A percentile compares a stretch with the other conserved stretches of the same genome.
Evolutionary conservation across 768 basidiomycete genomes (phyloP).

Genomic region (Saitozyma podzolica): DNA sequence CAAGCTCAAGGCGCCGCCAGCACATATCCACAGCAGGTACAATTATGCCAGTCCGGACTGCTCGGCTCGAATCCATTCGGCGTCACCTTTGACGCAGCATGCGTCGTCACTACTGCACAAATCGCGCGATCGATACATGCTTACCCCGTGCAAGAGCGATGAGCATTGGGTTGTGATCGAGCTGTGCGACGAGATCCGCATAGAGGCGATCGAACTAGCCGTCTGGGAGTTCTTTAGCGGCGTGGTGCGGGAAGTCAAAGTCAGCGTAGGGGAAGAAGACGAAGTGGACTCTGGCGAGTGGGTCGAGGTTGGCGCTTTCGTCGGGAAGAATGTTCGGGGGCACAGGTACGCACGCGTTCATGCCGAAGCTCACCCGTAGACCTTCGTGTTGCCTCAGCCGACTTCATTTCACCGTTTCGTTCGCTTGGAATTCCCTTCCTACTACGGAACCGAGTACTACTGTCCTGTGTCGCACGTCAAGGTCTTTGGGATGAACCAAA

Average conservation of each 20-base stretch:
- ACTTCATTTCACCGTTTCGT: conserved; percentile 83
- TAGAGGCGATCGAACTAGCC: conserved; percentile 92
- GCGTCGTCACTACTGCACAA: conserved; percentile 78
- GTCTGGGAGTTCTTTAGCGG: conserved; percentile 99
- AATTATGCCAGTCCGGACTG: conserved; percentile 94
- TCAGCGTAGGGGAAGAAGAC: conserved; percentile 64
- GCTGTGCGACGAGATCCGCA: conserved; percentile 93
- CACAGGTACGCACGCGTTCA: conserved; percentile 65
- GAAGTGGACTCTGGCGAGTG: conserved; percentile 53
- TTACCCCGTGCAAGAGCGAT: conserved; percentile 74
- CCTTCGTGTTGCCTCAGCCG: conserved; percentile 45
- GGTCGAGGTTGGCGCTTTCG: conserved; percentile 71
- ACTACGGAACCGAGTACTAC: conserved; percentile 93
- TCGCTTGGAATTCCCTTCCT: conserved; percentile 87
- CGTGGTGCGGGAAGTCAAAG: conserved; percentile 85
- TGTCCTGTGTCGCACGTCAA: conserved; percentile 90
- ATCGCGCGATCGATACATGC: conserved; percentile 94
- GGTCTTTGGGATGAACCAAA: conserved; percentile 92
- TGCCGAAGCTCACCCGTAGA: conserved; percentile 16
- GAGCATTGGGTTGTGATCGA: conserved; percentile 84
- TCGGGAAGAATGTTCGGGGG: conserved; percentile 88
- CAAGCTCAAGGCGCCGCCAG: neutral
- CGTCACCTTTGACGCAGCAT: conserved; percentile 79
- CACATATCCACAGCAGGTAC: conserved; percentile 60
- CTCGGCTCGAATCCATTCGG: conserved; percentile 82